Percentiles rank a stretch among this genome's conserved stretches.
These are phyloP conservation scores for Larix kaempferi DNA, from an alignment of 75 land plant genomes.

Conservation along the genomic window DNA sequence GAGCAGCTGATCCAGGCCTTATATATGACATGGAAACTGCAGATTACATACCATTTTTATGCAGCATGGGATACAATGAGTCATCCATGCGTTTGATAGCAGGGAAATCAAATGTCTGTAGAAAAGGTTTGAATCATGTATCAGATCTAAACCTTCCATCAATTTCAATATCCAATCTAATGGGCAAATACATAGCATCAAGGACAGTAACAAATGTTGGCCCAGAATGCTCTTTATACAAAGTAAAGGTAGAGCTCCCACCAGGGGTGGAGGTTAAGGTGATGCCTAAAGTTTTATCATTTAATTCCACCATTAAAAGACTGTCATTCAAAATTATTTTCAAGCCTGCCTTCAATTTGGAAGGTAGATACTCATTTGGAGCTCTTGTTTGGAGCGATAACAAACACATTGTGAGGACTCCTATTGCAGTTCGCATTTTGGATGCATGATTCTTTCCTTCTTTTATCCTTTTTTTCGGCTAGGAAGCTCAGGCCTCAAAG, in stretches of 20 bases:
- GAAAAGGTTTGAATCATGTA: background rate
- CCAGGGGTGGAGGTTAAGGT: constrained; percentile 44
- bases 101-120: constrained; percentile 13
- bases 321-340: constrained; percentile 44
- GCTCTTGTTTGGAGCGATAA: constrained; percentile 53
- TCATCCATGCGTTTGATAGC: constrained; percentile 32
- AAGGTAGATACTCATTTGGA: constrained; percentile 53
- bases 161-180: constrained; percentile 41
- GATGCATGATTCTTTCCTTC: background rate
- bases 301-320: constrained; percentile 26
- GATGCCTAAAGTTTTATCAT: constrained; percentile 32
- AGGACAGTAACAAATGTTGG: constrained; percentile 71
- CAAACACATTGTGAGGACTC: constrained; percentile 42
- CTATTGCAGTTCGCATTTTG: constrained; percentile 46
- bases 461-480: too few relatives aligned
- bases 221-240: constrained; percentile 32
- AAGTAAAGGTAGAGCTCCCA: constrained; percentile 48
- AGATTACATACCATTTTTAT: constrained; percentile 49
- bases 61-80: constrained; percentile 51
- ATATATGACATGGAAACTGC: constrained; percentile 37
- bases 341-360: constrained; percentile 16
- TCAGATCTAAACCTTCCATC: constrained; percentile 63
- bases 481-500: too few relatives aligned
- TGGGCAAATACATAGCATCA: constrained; percentile 13
- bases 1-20: constrained; percentile 57